phyloP scores from a whole-genome alignment of 129 eudicot species.

The Helichrysum umbraculigerum region DNA sequence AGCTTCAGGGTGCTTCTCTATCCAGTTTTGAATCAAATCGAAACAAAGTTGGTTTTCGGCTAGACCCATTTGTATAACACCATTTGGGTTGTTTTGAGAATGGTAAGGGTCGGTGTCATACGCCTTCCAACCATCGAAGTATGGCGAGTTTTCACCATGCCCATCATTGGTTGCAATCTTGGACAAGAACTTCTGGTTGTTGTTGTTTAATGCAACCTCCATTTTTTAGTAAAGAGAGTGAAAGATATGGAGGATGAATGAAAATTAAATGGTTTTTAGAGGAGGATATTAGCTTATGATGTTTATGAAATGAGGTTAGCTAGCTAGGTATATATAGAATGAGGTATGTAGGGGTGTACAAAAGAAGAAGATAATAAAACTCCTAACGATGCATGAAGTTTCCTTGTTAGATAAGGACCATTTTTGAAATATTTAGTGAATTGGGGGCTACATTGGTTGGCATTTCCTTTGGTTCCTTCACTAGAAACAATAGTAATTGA shows the following conservation, averaged over 20 bases:
- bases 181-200: constrained; percentile 36
- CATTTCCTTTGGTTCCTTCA: constrained; percentile 29
- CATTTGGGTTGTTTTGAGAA: constrained; percentile 39
- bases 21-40: constrained; percentile 46
- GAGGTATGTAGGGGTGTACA: background rate
- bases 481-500: constrained; percentile 37
- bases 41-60: constrained; percentile 58
- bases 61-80: constrained; percentile 75
- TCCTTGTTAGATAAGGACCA: constrained; percentile 30
- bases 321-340: constrained; percentile 25
- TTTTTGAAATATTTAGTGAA: constrained; percentile 15
- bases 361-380: background rate
- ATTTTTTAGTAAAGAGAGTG: constrained; percentile 9
- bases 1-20: constrained; percentile 35
- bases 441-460: constrained; percentile 21
- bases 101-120: constrained; percentile 56
- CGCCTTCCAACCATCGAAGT: constrained; percentile 82
- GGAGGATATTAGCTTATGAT: constrained; percentile 2
- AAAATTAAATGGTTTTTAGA: background rate
- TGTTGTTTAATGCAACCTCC: constrained; percentile 25
- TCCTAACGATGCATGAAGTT: constrained; percentile 29
- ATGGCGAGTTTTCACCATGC: constrained; percentile 71
- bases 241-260: constrained; percentile 4
- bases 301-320: constrained; percentile 1
- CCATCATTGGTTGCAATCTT: constrained; percentile 54